Base-by-base conservation (phyloP, 495 filamentous ascomycete species). In the Penicillium dipodomyicola region DNA sequence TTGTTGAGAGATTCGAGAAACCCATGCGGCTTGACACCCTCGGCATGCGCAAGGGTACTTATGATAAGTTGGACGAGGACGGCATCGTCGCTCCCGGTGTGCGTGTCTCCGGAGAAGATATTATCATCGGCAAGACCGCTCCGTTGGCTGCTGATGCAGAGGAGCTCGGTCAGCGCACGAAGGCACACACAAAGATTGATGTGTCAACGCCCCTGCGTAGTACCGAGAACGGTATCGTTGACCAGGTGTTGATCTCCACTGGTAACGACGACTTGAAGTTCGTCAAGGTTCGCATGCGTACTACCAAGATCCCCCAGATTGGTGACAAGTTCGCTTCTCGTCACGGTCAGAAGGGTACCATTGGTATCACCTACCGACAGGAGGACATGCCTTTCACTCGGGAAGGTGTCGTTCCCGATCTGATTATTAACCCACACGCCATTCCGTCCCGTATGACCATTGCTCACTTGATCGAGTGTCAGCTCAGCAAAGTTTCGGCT, bases 381-480 rank as follows among this genome's bases (percentile, higher is more conserved):
- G 94, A 97, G 73, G 95, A 99, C 66, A 99, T 99, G 94, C 95
- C 95, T 0, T 99, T 97, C 73, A 95, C 92, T 5, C 78, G 84
- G 41, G 90, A 97, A 72, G 94, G 94, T 60, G 83, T 97, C 49
- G 87, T 87, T 1, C 94, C 94, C 2, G 94, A 99, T 71, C 77
- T 99, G 52, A 97, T 99, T 72, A 97, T 99, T 82, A 99, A 99
- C 68, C 94, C 94, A 0, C 94, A 99, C 82, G 94, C 95, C 72
- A 97, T 99, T 82, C 94, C 94, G 1, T 99, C 94, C 14, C 94
- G 94, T 81, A 99, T 99, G 94, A 99, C 94, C 0, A 97, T 97
- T 80, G 94, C 95, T 57, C 95, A 99, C 81, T 91, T 99, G 82
- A 96, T 99, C 72, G 94, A 99, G 76, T 97, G 94, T 80, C 84